Percentiles rank a stretch among this genome's conserved stretches.
These are phyloP conservation scores for Fusarium goolgardi DNA, from an alignment of 2,329 filamentous ascomycete genomes.

Conservation along the genomic window DNA sequence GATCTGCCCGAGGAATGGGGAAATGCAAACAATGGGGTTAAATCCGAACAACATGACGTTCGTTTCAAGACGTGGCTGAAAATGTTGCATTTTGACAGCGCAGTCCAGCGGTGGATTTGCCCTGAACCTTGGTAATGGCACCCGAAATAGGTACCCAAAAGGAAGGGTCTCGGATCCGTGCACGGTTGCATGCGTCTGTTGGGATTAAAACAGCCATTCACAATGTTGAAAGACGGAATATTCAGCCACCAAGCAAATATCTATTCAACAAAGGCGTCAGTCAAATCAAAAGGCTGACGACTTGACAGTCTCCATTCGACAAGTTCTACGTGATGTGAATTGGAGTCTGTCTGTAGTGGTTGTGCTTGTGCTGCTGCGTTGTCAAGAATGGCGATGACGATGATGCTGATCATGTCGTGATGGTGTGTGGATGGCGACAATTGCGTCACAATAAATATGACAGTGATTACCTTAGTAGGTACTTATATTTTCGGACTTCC, in stretches of 20 bases:
- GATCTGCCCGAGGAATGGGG: constrained; percentile 16
- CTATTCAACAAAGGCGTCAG: background rate
- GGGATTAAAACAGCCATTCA: constrained; percentile 12
- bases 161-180: constrained; percentile 3
- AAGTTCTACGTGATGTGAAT: background rate
- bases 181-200: constrained; percentile 29
- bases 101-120: constrained; percentile 16
- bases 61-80: constrained; percentile 14
- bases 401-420: constrained; percentile 33
- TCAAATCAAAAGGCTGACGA: background rate
- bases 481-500: too few relatives aligned
- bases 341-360: background rate
- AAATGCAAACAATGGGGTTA: background rate
- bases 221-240: background rate
- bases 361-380: constrained; percentile 1
- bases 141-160: background rate
- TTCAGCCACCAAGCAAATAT: background rate
- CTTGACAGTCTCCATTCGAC: background rate
- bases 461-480: background rate
- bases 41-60: constrained; percentile 16
- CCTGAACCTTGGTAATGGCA: constrained; percentile 17
- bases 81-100: constrained; percentile 4
- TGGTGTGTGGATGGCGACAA: constrained; percentile 31
- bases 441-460: constrained; percentile 33
- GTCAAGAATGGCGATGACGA: constrained; percentile 36